Percentiles rank a stretch among this genome's conserved stretches.
phyloP scores from a whole-genome alignment of 1,284 basidiomycete species.

The Macrocystidia cucumis region DNA sequence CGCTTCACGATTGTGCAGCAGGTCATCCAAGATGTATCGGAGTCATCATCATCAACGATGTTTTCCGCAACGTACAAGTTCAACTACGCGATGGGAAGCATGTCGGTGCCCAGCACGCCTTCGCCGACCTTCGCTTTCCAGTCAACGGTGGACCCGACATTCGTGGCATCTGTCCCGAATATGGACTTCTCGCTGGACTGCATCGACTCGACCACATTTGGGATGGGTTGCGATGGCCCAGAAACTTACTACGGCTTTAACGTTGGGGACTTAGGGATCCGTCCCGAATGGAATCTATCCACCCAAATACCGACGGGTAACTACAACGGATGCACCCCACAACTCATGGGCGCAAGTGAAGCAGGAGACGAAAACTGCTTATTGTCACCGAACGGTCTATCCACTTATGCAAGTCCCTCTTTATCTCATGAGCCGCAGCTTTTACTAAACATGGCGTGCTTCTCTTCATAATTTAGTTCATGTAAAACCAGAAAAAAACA shows the following conservation, averaged over 20 bases:
- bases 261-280: slow-evolving; percentile 17
- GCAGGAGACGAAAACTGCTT: slow-evolving; percentile 12
- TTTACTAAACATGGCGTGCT: no score
- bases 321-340: slow-evolving; percentile 5
- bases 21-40: slow-evolving; percentile 30
- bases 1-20: slow-evolving; percentile 49
- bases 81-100: no score
- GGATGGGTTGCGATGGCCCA: slow-evolving; percentile 14
- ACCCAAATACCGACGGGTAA: slow-evolving; percentile 10
- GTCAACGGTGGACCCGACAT: no score
- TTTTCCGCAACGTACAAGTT: slow-evolving; percentile 50
- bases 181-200: slow-evolving; percentile 10
- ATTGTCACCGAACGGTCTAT: slow-evolving; percentile 11
- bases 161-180: slow-evolving; percentile 13
- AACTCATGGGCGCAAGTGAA: slow-evolving; percentile 7
- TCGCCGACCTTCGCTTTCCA: no score
- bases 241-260: slow-evolving; percentile 20
- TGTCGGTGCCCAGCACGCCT: no score
- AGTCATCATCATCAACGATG: slow-evolving; percentile 19
- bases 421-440: no score
- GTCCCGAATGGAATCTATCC: slow-evolving; percentile 14
- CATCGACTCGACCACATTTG: slow-evolving; percentile 8
- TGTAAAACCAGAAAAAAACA: no score
- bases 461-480: no score
- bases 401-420: slow-evolving; percentile 20